Evolutionary conservation across 169 alveolate species (phyloP).

Genomic region (Plasmodium fragile): DNA sequence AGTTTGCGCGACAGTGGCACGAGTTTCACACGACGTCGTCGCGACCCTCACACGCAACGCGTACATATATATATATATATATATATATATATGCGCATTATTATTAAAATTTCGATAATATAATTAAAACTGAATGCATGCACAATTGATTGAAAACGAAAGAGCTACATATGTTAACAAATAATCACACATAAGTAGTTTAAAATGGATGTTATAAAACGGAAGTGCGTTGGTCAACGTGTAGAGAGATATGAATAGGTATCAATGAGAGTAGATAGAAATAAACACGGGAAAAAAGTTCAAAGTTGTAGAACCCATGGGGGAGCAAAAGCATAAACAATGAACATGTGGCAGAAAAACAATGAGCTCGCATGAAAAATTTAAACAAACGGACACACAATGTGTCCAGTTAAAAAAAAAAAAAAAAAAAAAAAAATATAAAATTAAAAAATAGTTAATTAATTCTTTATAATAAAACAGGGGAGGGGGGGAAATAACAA

Average conservation of each 20-base stretch:
- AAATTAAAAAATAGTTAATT: slow-evolving; percentile 21
- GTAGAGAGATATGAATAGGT: not conserved
- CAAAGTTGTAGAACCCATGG: not conserved
- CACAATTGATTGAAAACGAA: not conserved
- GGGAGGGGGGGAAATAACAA: not conserved
- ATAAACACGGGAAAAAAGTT: not conserved
- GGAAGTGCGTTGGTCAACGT: not conserved
- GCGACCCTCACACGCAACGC: slow-evolving; percentile 4
- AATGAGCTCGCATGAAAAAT: not conserved
- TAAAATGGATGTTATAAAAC: not conserved
- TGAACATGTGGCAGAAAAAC: not conserved
- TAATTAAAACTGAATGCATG: not conserved
- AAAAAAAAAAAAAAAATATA: not conserved
- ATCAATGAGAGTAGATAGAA: slow-evolving; percentile 7
- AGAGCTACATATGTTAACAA: slow-evolving; percentile 2
- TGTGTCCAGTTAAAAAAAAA: slow-evolving; percentile 1
- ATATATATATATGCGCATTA: not conserved
- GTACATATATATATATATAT: not conserved
- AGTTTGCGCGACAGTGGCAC: slow-evolving; percentile 2
- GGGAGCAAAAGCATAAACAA: not conserved
- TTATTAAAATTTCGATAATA: not conserved
- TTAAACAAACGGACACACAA: slow-evolving; percentile 16
- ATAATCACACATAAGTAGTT: slow-evolving; percentile 5
- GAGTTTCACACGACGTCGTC: not conserved
- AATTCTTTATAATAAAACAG: slow-evolving; percentile 17